Evolutionary conservation across 2,329 filamentous ascomycete species (phyloP).

Genomic region (Capronia americana): DNA sequence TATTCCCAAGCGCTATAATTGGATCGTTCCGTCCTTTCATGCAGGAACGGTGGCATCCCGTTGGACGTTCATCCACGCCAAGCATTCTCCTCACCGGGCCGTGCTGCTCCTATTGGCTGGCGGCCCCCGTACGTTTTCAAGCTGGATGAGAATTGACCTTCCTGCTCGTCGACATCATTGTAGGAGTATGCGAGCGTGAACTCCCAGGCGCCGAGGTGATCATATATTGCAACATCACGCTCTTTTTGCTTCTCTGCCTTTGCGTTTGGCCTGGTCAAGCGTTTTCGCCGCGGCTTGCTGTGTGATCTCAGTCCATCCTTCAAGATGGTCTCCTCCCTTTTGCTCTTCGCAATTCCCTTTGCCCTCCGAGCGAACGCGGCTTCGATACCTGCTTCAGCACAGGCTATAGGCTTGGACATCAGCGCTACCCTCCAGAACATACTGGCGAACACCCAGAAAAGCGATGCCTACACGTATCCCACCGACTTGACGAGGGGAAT

Average conservation of each 20-base stretch:
- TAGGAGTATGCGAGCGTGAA: not conserved
- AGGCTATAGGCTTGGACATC: conserved; percentile 31
- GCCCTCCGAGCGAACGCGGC: conserved; percentile 23
- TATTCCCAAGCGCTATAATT: not conserved
- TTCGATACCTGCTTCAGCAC: conserved; percentile 27
- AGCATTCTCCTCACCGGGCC: not conserved
- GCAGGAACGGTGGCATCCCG: conserved; percentile 1
- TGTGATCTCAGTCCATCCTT: not conserved
- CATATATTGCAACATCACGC: not conserved
- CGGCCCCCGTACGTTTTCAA: not conserved
- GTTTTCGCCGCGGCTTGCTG: not conserved
- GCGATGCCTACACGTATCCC: conserved; percentile 42
- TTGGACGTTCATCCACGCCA: not conserved
- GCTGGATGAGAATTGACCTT: not conserved
- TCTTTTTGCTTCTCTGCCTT: not conserved
- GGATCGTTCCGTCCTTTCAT: not conserved
- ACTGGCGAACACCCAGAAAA: conserved; percentile 37
- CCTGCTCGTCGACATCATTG: not conserved
- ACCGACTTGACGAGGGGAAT: conserved; percentile 49
- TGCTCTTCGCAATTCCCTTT: conserved; percentile 25
- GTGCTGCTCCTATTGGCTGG: not conserved
- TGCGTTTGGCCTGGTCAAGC: not conserved
- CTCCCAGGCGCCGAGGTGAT: not conserved
- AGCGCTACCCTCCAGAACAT: conserved; percentile 37
- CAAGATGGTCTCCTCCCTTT: conserved; percentile 27